Percentiles rank a stretch among this genome's conserved stretches.
phyloP scores from a whole-genome alignment of 2,329 filamentous ascomycete species.

The Fusarium globosum region DNA sequence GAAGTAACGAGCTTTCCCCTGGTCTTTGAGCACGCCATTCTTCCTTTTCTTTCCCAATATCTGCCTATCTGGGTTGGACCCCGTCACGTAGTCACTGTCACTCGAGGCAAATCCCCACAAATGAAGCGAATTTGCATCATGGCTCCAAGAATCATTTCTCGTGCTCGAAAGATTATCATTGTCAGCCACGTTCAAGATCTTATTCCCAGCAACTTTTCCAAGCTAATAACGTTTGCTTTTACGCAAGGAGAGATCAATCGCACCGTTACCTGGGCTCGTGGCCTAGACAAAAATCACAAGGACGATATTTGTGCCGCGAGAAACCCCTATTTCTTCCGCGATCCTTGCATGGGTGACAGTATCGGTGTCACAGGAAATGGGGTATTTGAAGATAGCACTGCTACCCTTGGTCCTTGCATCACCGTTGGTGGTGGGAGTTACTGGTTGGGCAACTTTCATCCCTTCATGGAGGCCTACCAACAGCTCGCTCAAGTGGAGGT shows the following conservation, averaged over 20 bases:
- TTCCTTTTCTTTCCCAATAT: slow-evolving; percentile 57
- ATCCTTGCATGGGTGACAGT: slow-evolving; percentile 59
- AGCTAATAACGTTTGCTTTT: slow-evolving; percentile 52
- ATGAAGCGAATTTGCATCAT: slow-evolving; percentile 55
- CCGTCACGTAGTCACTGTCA: slow-evolving; percentile 54
- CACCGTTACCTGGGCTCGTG: slow-evolving; percentile 53
- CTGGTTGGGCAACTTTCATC: slow-evolving; percentile 59
- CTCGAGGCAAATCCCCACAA: slow-evolving; percentile 50
- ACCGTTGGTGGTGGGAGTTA: slow-evolving; percentile 52
- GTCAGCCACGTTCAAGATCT: slow-evolving; percentile 56
- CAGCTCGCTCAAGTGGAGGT: slow-evolving; percentile 45
- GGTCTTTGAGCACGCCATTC: slow-evolving; percentile 56
- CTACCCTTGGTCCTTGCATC: slow-evolving; percentile 57
- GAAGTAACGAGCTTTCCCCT: slow-evolving; percentile 54
- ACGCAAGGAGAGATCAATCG: slow-evolving; percentile 52
- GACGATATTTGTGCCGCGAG: slow-evolving; percentile 56
- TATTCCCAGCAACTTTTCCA: slow-evolving; percentile 50
- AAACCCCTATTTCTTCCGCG: slow-evolving; percentile 57
- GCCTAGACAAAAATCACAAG: slow-evolving; percentile 50
- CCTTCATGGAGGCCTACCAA: slow-evolving; percentile 53
- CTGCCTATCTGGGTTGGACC: slow-evolving; percentile 56
- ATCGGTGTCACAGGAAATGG: slow-evolving; percentile 52
- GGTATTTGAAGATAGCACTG: slow-evolving; percentile 50
- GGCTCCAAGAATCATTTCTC: slow-evolving; percentile 50
- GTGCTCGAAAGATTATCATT: slow-evolving; percentile 53